Evolutionary conservation across 129 eudicot genomes (phyloP), one percentile per base, ranked within the genome.

Genomic region (Glebionis coronaria): DNA sequence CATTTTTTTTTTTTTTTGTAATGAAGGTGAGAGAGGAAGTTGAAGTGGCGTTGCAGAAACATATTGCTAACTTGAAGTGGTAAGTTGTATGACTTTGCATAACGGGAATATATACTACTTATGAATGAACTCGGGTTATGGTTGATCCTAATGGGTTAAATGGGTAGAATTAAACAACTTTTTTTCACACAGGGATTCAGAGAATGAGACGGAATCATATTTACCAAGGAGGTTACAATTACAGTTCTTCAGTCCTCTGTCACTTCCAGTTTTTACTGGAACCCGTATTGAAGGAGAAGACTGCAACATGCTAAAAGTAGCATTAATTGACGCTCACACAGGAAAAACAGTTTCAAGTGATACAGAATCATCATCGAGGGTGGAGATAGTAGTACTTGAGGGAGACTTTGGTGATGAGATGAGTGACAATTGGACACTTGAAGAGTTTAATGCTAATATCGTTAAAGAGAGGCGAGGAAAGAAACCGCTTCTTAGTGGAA

Each of bases 191-290:
- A 88, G 95, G 88, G 78, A 69, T 78, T 69, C 63, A 47, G 92
- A 85, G 44, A 70, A 80, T 53, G 92, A 88, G 59, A 61, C 63
- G 45, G 79, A 65, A 20, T 72, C 86, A 67, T 67, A 79, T 62
- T 82, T 79, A 61, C 75, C 85, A 21, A 84, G 82, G 80, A 86
- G 78, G 80, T 74, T 88, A 58, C 76, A 84, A 63, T 77, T 93
- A 62, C 77, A 81, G 38, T 93, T 93, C 65, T 45, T 68, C 68
- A 76, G 62, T 76, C 65, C 85, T 42, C 75, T 93, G 31, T 78
- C 96, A 71, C 98, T 82, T 73, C 98, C 98, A 0, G 98, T 93
- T 21, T 93, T 84, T 70, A 93, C 98, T 51, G 98, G 97, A 65
- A 77, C 97, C 63, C 97, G 83, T 52, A 88, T 93, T 10, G 98